Evolutionary conservation across 371 early-diverging fungal genomes (phyloP).

Genomic region (Zychaea mexicana): DNA sequence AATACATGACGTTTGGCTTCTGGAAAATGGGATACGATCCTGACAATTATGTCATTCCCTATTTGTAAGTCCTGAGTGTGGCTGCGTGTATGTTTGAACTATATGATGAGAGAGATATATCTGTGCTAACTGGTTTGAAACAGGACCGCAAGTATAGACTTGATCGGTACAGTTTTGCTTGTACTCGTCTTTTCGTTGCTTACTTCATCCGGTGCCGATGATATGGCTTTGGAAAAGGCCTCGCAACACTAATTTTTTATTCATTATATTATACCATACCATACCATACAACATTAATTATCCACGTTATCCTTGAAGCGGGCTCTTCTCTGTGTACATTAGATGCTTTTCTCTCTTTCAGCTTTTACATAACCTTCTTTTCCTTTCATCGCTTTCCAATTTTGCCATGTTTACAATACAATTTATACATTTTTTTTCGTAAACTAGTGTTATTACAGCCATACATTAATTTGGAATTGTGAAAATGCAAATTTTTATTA

Average conservation of each 20-base stretch:
- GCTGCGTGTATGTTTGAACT: constrained; percentile 34
- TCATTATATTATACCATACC: neutral
- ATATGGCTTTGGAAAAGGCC: constrained; percentile 24
- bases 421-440: neutral
- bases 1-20: constrained; percentile 50
- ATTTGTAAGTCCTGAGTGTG: constrained; percentile 50
- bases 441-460: too few species aligned
- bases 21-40: constrained; percentile 80
- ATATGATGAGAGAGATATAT: constrained; percentile 29
- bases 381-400: neutral
- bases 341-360: neutral
- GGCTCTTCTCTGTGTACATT: neutral
- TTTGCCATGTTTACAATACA: neutral
- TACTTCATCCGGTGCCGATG: constrained; percentile 33
- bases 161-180: constrained; percentile 55
- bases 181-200: constrained; percentile 43
- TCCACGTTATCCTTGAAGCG: neutral
- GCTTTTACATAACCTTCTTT: too few species aligned
- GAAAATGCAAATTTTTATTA: too few species aligned
- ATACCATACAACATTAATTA: neutral
- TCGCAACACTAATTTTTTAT: neutral
- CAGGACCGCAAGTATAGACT: constrained; percentile 62
- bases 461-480: too few species aligned
- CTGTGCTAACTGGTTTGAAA: neutral
- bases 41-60: constrained; percentile 83